A percentile compares a stretch with the other conserved stretches of the same genome.
Evolutionary conservation across 2,329 filamentous ascomycete genomes (phyloP).

Genomic region (Aspergillus pseudotamarii): DNA sequence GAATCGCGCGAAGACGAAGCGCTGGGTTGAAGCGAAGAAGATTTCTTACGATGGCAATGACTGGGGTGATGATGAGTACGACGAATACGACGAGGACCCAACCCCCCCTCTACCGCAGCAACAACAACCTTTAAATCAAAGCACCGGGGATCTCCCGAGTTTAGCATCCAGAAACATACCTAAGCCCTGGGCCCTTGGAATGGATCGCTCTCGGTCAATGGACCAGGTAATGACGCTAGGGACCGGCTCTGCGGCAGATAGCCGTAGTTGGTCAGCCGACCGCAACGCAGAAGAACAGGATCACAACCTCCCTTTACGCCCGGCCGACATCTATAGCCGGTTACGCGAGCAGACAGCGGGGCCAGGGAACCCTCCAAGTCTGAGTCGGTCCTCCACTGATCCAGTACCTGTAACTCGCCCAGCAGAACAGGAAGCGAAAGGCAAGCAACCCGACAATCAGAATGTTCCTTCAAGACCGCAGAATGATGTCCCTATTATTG

Average conservation of each 20-base stretch:
- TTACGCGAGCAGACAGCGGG: slow-evolving; percentile 66
- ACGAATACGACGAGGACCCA: slow-evolving; percentile 65
- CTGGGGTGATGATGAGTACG: slow-evolving; percentile 73
- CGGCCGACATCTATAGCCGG: slow-evolving; percentile 76
- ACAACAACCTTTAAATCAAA: slow-evolving; percentile 29
- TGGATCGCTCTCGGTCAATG: slow-evolving; percentile 47
- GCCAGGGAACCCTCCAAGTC: slow-evolving; percentile 53
- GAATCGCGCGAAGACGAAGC: slow-evolving; percentile 84
- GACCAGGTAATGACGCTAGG: slow-evolving; percentile 24
- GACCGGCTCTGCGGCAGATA: slow-evolving; percentile 22
- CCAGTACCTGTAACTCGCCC: slow-evolving; percentile 1
- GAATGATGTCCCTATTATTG: slow-evolving; percentile 22
- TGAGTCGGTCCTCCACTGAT: slow-evolving; percentile 10
- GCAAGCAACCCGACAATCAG: background rate
- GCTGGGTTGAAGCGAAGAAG: slow-evolving; percentile 90
- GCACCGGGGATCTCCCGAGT: slow-evolving; percentile 25
- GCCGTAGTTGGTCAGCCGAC: slow-evolving; percentile 31
- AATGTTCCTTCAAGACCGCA: background rate
- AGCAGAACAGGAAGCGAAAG: background rate
- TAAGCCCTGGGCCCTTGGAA: slow-evolving; percentile 24
- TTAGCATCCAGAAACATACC: slow-evolving; percentile 14
- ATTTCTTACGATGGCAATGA: slow-evolving; percentile 91
- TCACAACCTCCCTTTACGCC: slow-evolving; percentile 63
- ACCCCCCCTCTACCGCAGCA: slow-evolving; percentile 37
- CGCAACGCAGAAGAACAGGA: slow-evolving; percentile 11